Conservation (phyloP, 2,329 filamentous ascomycete species). For the Fusarium tanahbumbuense region DNA sequence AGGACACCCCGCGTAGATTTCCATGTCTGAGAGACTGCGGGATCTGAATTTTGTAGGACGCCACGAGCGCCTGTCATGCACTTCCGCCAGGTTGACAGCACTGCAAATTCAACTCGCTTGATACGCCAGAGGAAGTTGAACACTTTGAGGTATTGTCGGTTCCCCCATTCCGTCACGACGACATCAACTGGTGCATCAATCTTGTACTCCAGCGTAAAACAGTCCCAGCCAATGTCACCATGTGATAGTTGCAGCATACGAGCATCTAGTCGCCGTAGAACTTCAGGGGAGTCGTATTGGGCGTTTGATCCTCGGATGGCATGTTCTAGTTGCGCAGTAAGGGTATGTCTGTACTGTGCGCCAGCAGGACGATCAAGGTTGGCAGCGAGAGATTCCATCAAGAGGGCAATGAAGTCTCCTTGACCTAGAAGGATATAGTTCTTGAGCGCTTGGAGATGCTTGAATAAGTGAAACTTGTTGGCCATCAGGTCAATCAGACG, state of each 20-base stretch:
- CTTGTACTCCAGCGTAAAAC: conserved; percentile 98
- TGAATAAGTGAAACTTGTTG: conserved; percentile 92
- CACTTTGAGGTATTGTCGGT: conserved; percentile 96
- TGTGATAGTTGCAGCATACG: conserved; percentile 97
- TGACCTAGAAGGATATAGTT: conserved; percentile 94
- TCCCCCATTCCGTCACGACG: conserved; percentile 95
- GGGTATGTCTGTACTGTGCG: conserved; percentile 93
- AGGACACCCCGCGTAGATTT: conserved; percentile 88
- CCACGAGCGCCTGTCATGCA: conserved; percentile 95
- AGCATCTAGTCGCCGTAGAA: conserved; percentile 91
- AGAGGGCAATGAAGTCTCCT: conserved; percentile 94
- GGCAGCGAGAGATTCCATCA: conserved; percentile 95
- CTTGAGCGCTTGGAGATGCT: conserved; percentile 91
- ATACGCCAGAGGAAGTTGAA: conserved; percentile 99
- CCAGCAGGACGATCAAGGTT: conserved; percentile 97
- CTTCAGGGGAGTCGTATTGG: conserved; percentile 92
- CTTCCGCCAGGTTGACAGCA: conserved; percentile 90
- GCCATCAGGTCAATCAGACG: conserved; percentile 93
- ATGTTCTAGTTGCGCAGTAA: conserved; percentile 98
- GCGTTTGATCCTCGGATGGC: conserved; percentile 97
- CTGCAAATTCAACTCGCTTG: conserved; percentile 95
- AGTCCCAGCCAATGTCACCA: conserved; percentile 98
- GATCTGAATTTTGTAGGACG: conserved; percentile 81
- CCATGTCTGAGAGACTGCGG: conserved; percentile 81
- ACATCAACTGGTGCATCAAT: conserved; percentile 97